phyloP scores from a whole-genome alignment of 768 basidiomycete species.

The Cystofilobasidium bisporidii region DNA sequence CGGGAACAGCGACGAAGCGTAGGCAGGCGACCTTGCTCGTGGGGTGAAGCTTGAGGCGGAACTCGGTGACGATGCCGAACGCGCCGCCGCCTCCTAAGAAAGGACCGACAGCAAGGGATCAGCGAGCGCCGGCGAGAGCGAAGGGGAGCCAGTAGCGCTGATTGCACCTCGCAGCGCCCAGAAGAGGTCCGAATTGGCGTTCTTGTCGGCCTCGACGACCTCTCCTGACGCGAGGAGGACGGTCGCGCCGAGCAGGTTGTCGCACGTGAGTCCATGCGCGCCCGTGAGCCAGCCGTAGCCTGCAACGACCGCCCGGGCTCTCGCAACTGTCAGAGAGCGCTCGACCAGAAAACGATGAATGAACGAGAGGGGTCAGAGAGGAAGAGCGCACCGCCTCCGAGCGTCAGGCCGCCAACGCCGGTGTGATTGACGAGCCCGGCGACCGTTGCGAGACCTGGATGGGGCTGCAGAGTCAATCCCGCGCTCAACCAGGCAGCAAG shows the following conservation, averaged over 20 bases:
- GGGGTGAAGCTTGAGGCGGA: slow-evolving; percentile 6
- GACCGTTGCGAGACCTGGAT: not conserved
- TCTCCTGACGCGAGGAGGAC: slow-evolving; percentile 10
- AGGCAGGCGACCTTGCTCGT: not conserved
- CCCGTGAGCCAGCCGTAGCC: slow-evolving; percentile 5
- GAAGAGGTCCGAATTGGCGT: slow-evolving; percentile 7
- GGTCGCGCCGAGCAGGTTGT: slow-evolving; percentile 13
- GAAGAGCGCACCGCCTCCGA: slow-evolving; percentile 6
- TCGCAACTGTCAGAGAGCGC: not conserved
- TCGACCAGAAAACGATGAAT: not conserved
- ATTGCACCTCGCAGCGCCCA: slow-evolving; percentile 13
- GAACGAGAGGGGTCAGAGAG: no score
- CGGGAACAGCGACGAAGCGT: not conserved
- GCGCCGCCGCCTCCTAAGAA: slow-evolving; percentile 15
- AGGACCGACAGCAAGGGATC: no score
- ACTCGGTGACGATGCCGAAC: slow-evolving; percentile 9
- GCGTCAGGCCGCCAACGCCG: slow-evolving; percentile 5
- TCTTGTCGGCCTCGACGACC: slow-evolving; percentile 1
- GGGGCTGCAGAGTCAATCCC: no score
- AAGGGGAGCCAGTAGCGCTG: not conserved
- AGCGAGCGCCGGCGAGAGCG: not conserved
- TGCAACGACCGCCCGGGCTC: not conserved
- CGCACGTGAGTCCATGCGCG: not conserved
- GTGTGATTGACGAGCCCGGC: not conserved
- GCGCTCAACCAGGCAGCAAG: not conserved